Conservation (phyloP, 768 basidiomycete species). For the Pleurotus giganteus region DNA sequence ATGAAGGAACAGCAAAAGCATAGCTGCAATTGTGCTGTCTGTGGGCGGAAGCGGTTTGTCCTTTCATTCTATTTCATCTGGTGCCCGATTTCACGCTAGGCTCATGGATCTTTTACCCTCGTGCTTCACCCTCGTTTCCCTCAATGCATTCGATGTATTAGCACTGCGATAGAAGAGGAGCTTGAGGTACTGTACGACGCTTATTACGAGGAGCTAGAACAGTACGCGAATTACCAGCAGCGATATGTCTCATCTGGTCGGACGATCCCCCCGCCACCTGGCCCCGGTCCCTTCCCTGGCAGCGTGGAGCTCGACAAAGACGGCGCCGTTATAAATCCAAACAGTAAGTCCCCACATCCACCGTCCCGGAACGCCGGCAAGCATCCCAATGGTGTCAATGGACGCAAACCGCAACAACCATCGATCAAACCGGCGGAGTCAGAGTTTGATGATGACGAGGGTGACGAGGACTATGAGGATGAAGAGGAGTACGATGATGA, state of each 20-base stretch:
- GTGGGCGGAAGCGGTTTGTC: slow-evolving; percentile 92
- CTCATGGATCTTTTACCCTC: slow-evolving; percentile 22
- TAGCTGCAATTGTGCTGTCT: slow-evolving; percentile 92
- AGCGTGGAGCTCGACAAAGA: slow-evolving; percentile 96
- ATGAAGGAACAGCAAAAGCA: slow-evolving; percentile 99
- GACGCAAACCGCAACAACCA: not conserved
- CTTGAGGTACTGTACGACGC: slow-evolving; percentile 99
- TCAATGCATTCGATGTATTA: slow-evolving; percentile 29
- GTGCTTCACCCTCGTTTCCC: slow-evolving; percentile 12
- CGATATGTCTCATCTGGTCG: slow-evolving; percentile 90
- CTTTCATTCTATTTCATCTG: slow-evolving; percentile 25
- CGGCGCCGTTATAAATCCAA: slow-evolving; percentile 58
- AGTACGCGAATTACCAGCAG: slow-evolving; percentile 98
- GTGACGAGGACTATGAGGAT: slow-evolving; percentile 66
- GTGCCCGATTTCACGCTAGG: slow-evolving; percentile 16
- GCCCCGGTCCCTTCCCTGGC: slow-evolving; percentile 97
- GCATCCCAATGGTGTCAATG: slow-evolving; percentile 7
- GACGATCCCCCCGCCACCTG: slow-evolving; percentile 87
- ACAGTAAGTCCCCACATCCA: slow-evolving; percentile 35
- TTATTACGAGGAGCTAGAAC: slow-evolving; percentile 99
- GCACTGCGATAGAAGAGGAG: slow-evolving; percentile 98
- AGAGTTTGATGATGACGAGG: slow-evolving; percentile 67
- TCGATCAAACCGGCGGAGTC: slow-evolving; percentile 41
- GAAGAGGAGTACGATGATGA: slow-evolving; percentile 38
- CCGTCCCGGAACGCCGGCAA: slow-evolving; percentile 41